phyloP scores from a whole-genome alignment of 2,329 filamentous ascomycete species.

The Aspergillus persii region DNA sequence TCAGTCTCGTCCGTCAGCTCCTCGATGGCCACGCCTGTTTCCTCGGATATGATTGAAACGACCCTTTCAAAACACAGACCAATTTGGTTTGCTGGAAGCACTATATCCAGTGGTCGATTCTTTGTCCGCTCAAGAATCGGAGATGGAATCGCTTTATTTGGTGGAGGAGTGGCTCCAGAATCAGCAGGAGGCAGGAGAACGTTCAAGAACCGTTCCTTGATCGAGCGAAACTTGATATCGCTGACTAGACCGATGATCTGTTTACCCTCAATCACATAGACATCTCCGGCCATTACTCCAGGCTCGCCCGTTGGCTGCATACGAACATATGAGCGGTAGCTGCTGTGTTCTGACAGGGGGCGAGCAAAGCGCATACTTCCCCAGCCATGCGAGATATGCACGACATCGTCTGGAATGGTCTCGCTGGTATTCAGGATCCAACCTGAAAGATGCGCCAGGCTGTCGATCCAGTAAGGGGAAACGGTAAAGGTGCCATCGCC shows the following conservation, averaged over 20 bases:
- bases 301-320: conserved; percentile 30
- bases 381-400: conserved; percentile 37
- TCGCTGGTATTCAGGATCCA: conserved; percentile 33
- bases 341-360: conserved; percentile 21
- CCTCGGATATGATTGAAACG: neutral
- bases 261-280: conserved; percentile 38
- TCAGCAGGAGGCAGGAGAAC: neutral
- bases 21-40: neutral
- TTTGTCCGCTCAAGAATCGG: neutral
- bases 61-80: neutral
- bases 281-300: conserved; percentile 37
- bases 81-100: neutral
- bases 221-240: conserved; percentile 34
- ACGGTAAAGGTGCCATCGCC: conserved; percentile 25
- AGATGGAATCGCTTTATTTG: too few species aligned
- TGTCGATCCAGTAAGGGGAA: conserved; percentile 39
- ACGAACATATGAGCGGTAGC: conserved; percentile 32
- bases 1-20: neutral
- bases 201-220: conserved; percentile 19
- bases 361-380: conserved; percentile 24
- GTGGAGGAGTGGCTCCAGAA: neutral
- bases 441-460: conserved; percentile 34
- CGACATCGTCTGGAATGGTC: conserved; percentile 23
- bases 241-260: conserved; percentile 33
- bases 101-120: neutral